phyloP scores from a whole-genome alignment of 2,329 filamentous ascomycete species.

The Aspergillus pseudoterreus region DNA sequence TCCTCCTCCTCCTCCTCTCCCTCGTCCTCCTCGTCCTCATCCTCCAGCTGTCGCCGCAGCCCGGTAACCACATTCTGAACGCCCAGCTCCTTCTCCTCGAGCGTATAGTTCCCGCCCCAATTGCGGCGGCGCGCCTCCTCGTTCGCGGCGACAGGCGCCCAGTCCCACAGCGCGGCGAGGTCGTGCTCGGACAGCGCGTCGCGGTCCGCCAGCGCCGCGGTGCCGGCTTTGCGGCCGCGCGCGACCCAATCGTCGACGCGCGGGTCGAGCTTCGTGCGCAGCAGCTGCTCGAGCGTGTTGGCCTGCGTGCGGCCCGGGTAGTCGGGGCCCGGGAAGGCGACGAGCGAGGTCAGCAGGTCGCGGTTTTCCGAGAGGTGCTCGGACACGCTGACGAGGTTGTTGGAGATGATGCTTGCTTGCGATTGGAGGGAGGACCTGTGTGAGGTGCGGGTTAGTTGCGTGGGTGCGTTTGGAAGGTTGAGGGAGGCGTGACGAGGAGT shows the following conservation, averaged over 20 bases:
- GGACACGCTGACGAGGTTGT: conserved; percentile 65
- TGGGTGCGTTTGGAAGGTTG: background rate
- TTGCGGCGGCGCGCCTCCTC: conserved; percentile 45
- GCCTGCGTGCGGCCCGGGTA: conserved; percentile 67
- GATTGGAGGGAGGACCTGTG: conserved; percentile 66
- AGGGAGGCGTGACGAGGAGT: conserved; percentile 13
- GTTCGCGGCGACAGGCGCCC: conserved; percentile 49
- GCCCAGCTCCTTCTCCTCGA: conserved; percentile 64
- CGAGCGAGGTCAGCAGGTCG: conserved; percentile 65
- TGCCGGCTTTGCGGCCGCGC: conserved; percentile 47
- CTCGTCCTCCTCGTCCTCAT: conserved; percentile 44
- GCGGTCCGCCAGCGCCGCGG: conserved; percentile 8
- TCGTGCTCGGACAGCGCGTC: conserved; percentile 43
- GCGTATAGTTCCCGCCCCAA: conserved; percentile 65
- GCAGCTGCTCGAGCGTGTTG: conserved; percentile 60
- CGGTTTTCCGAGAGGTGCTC: conserved; percentile 62
- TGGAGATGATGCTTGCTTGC: conserved; percentile 67
- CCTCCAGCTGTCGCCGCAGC: conserved; percentile 55
- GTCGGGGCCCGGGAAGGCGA: conserved; percentile 71
- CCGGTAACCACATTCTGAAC: conserved; percentile 70
- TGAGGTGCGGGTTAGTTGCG: background rate
- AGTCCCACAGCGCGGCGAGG: conserved; percentile 59
- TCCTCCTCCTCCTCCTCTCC: conserved; percentile 54
- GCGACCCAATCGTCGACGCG: conserved; percentile 70
- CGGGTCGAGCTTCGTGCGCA: conserved; percentile 81